These are phyloP conservation scores for Yamadazyma takamatsuzukensis DNA, from an alignment of 805 yeast genomes.

Conservation along the genomic window DNA sequence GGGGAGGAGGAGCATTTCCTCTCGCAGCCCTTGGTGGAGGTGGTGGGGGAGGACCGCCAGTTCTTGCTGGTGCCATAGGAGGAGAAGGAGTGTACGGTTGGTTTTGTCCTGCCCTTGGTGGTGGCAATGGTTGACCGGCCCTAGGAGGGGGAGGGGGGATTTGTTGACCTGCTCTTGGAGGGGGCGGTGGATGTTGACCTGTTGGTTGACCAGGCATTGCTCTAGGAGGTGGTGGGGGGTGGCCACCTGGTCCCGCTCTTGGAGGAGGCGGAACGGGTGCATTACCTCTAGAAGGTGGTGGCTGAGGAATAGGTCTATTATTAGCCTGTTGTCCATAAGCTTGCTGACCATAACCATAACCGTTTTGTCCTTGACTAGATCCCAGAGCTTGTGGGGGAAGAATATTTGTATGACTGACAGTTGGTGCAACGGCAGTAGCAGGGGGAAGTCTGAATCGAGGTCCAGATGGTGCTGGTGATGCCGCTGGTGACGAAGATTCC, in stretches of 20 bases:
- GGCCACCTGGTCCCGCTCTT: conserved; percentile 10
- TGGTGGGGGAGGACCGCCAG: conserved; percentile 20
- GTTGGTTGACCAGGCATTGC: conserved; percentile 5
- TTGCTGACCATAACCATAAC: conserved; percentile 1
- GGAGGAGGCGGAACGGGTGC: conserved; percentile 23
- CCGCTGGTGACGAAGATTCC: conserved; percentile 8
- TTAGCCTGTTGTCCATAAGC: conserved; percentile 4
- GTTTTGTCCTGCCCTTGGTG: conserved; percentile 13
- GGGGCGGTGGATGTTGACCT: conserved; percentile 12
- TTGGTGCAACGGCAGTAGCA: conserved; percentile 26
- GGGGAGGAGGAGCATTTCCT: conserved; percentile 9
- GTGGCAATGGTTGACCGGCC: conserved; percentile 15
- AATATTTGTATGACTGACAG: conserved; percentile 17
- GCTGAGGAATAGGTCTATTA: conserved; percentile 14
- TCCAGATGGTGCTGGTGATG: conserved; percentile 13
- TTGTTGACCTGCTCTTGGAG: conserved; percentile 15
- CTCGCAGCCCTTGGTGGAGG: conserved; percentile 18
- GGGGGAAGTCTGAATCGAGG: conserved; percentile 37
- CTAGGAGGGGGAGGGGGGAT: conserved; percentile 22
- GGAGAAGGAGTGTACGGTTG: not conserved
- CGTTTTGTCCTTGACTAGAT: not conserved
- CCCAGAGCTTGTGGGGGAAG: conserved; percentile 15
- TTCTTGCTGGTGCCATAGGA: conserved; percentile 4
- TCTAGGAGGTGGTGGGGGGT: conserved; percentile 16
- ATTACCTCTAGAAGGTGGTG: conserved; percentile 1